Evolutionary conservation across 2,329 filamentous ascomycete species (phyloP), one percentile per base, ranked within the genome.

Genomic region (Fusarium guadeloupense): DNA sequence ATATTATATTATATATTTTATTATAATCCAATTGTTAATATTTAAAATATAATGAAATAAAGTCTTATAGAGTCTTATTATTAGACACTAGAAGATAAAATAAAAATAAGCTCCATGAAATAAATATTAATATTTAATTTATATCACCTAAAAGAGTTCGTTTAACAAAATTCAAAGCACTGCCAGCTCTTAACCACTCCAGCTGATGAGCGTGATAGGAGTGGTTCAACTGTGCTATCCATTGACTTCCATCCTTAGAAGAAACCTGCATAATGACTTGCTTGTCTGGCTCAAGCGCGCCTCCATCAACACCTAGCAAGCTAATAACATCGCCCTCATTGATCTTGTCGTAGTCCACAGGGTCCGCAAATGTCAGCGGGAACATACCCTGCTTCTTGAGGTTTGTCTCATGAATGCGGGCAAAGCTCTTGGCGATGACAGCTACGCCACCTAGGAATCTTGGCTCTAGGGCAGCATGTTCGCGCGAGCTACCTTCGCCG

Each of bases 371-470:
- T 56, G 89, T 92, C 65, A 93, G 81, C 68, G 69, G 62, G 13
- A 72, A 54, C 64, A 72, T 69, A 1, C 63, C 70, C 81, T 93
- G 91, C 86, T 95, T 95, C 89, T 95, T 95, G 77, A 96, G 82
- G 81, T 95, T 95, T 76, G 92, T 94, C 83, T 95, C 92, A 83
- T 95, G 91, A 73, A 95, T 95, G 84, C 91, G 89, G 70, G 92
- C 92, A 77, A 96, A 95, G 59, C 85, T 89, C 77, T 89, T 87
- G 74, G 86, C 89, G 72, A 95, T 91, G 77, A 95, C 90, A 67
- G 91, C 88, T 69, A 93, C 83, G 76, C 91, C 91, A 67, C 91
- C 91, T 59, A 95, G 84, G 80, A 93, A 91, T 72, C 92, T 84
- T 67, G 92, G 92, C 81, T 95, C 90, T 57, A 96, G 84, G 71